Evolutionary conservation across 108 stramenopile genomes (phyloP).

Genomic region (Conticribra guillardii): DNA sequence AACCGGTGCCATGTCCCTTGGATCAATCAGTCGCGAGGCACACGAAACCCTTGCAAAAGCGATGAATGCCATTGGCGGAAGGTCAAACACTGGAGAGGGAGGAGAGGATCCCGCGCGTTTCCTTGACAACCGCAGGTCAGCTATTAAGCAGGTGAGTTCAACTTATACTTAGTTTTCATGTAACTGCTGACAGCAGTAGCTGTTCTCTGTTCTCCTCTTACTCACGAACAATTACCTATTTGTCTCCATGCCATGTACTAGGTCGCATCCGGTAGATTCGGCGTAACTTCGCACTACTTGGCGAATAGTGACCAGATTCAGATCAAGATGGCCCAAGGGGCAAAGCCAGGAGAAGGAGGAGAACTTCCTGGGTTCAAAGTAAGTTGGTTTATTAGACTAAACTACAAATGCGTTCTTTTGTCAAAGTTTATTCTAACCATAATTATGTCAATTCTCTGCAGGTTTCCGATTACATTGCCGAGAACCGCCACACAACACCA

Average conservation of each 20-base stretch:
- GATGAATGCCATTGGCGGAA: constrained; percentile 90
- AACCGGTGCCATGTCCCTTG: constrained; percentile 95
- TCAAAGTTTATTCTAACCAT: too few relatives aligned
- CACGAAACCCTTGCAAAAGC: constrained; percentile 95
- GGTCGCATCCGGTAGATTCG: constrained; percentile 94
- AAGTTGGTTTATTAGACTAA: not conserved
- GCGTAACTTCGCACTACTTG: constrained; percentile 95
- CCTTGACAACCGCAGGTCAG: constrained; percentile 87
- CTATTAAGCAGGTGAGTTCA: constrained; percentile 77
- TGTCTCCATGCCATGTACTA: too few relatives aligned
- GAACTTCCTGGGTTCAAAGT: constrained; percentile 97
- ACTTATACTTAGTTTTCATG: too few relatives aligned
- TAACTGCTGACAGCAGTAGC: too few relatives aligned
- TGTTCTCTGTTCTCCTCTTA: too few relatives aligned
- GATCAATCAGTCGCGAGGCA: constrained; percentile 93
- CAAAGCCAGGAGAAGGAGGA: constrained; percentile 97
- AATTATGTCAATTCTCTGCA: not conserved
- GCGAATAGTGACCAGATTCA: constrained; percentile 97
- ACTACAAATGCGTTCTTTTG: too few relatives aligned
- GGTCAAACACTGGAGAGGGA: constrained; percentile 96
- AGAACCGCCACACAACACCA: constrained; percentile 91
- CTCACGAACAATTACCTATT: too few relatives aligned
- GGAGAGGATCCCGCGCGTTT: constrained; percentile 93
- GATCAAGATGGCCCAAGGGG: constrained; percentile 98
- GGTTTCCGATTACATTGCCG: constrained; percentile 87